A percentile compares a stretch with the other conserved stretches of the same genome.
Conservation (phyloP, 2,329 filamentous ascomycete genomes). For the Coleophoma eucalyptorum region DNA sequence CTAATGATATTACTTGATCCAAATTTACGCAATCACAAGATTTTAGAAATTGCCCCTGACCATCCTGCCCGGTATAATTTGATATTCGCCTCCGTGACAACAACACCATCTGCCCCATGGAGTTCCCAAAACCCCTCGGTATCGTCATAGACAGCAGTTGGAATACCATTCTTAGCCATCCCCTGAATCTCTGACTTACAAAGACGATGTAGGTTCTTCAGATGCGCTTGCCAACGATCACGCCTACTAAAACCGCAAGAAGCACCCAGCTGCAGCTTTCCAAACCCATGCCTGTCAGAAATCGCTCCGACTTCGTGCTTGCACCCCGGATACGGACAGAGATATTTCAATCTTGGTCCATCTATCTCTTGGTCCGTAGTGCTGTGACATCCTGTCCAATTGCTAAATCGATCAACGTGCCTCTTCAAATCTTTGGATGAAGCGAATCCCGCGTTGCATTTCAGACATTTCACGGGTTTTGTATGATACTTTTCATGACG, state of each 20-base stretch:
- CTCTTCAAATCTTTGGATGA: constrained; percentile 7
- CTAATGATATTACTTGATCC: no score
- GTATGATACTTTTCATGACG: constrained; percentile 7
- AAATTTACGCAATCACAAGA: no score
- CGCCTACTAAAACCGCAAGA: not conserved
- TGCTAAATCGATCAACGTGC: constrained; percentile 7
- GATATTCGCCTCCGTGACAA: no score
- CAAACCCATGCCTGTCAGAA: no score
- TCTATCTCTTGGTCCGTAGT: not conserved
- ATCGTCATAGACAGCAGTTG: not conserved
- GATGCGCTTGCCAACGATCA: not conserved
- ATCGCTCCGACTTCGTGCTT: no score
- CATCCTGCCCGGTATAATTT: no score
- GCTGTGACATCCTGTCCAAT: not conserved
- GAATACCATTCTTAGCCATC: not conserved
- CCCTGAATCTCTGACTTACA: not conserved
- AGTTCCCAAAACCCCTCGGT: no score
- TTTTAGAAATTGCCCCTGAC: no score
- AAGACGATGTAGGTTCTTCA: not conserved
- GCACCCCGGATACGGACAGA: no score
- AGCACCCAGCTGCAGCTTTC: not conserved
- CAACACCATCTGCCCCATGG: no score
- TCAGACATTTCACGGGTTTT: constrained; percentile 2
- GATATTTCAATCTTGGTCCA: not conserved
- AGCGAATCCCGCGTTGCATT: constrained; percentile 7